A percentile compares a stretch with the other conserved stretches of the same genome.
Conservation (phyloP, 164 flowering plant species). For the Chimonanthus praecox region DNA sequence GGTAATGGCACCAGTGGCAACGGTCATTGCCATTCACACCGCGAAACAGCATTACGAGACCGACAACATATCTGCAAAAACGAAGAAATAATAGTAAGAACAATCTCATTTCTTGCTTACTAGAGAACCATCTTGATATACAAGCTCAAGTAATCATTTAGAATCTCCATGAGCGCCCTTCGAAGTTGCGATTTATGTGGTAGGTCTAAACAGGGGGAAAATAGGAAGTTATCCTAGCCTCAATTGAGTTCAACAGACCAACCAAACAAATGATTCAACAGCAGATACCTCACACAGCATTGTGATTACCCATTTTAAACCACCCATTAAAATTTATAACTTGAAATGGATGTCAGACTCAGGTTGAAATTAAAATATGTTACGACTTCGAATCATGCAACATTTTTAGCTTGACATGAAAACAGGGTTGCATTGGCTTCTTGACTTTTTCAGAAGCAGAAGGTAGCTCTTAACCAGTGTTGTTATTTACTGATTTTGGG, state of each 20-base stretch:
- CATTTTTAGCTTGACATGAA: neutral
- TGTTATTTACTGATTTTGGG: neutral
- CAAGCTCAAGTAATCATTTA: no score
- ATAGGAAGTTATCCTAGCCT: no score
- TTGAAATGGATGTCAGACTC: no score
- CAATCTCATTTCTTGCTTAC: no score
- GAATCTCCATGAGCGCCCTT: no score
- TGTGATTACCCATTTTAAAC: no score
- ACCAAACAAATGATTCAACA: neutral
- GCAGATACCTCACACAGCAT: neutral
- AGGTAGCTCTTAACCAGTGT: no score
- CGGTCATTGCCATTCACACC: slow-evolving; percentile 59
- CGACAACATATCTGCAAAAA: slow-evolving; percentile 50
- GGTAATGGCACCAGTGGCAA: slow-evolving; percentile 80
- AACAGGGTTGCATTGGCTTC: neutral
- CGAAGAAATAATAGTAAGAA: no score
- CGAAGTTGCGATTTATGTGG: no score
- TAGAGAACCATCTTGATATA: no score
- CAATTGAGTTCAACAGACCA: no score
- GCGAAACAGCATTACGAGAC: slow-evolving; percentile 64
- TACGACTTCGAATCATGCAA: neutral
- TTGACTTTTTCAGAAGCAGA: neutral
- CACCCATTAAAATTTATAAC: neutral
- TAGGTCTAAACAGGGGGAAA: no score
- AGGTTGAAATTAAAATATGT: neutral